Percentiles rank a stretch among this genome's conserved stretches.
Evolutionary conservation across 805 yeast genomes (phyloP).

Genomic region (Tetrapisispora taiwanensis): DNA sequence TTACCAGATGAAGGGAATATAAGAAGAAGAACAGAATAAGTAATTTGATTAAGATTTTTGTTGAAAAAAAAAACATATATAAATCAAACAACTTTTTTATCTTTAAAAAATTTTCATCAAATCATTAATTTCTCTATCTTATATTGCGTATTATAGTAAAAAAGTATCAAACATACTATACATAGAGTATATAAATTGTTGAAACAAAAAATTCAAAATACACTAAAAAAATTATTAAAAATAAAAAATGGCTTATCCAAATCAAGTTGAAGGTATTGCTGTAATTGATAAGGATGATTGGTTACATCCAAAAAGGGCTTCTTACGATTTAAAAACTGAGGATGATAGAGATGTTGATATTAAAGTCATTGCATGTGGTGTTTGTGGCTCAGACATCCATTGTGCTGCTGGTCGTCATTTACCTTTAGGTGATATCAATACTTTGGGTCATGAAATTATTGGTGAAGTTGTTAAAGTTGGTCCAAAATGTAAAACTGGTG

Average conservation of each 20-base stretch:
- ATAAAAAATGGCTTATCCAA: conserved; percentile 15
- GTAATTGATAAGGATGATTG: conserved; percentile 41
- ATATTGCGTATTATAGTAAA: too few relatives aligned
- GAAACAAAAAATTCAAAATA: too few relatives aligned
- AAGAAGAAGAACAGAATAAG: too few relatives aligned
- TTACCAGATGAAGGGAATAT: too few relatives aligned
- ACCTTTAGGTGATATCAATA: conserved; percentile 25
- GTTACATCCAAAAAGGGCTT: conserved; percentile 43
- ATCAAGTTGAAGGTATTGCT: conserved; percentile 53
- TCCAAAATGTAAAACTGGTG: conserved; percentile 35
- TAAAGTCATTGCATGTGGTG: conserved; percentile 51
- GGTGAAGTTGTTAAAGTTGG: conserved; percentile 56
- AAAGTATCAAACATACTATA: too few relatives aligned
- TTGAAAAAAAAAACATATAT: too few relatives aligned
- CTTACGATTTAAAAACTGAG: conserved; percentile 40
- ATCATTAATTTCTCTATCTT: too few relatives aligned
- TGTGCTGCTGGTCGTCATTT: conserved; percentile 21
- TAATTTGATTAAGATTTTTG: too few relatives aligned
- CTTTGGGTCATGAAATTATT: conserved; percentile 62
- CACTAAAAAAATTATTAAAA: conserved; percentile 10
- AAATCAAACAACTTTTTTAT: too few relatives aligned
- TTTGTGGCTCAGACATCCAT: conserved; percentile 51
- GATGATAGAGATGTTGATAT: conserved; percentile 42
- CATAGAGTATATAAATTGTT: too few relatives aligned
- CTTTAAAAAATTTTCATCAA: too few relatives aligned